Evolutionary conservation across 192 early-diverging fungal genomes (phyloP), one percentile per base, ranked within the genome.

Genomic region (Chytriomyces sp.): DNA sequence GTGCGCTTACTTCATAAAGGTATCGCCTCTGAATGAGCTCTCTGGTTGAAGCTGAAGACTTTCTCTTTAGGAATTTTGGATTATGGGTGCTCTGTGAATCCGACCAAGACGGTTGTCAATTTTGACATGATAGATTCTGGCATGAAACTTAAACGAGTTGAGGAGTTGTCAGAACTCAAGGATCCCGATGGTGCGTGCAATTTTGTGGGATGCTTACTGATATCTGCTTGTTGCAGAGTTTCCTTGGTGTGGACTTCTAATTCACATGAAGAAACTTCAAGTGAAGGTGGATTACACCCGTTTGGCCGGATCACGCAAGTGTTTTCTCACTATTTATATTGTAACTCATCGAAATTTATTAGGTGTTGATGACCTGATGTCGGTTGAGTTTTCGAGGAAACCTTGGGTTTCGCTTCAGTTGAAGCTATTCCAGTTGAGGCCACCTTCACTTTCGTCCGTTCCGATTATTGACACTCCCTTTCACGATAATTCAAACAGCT

Each of bases 221-320:
- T 3, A n/a, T 14, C 22, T 49, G 14, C 22, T 14, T n/a, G 22
- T 25, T 19, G 22, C 74, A 91, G 89, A 86, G 19, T 89, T 92
- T 77, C 88, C 89, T 8, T 98, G 93, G 90, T 96, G 93, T 73
- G 95, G 94, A 0, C 77, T 93, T 17, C 75, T 93, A 4, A 85
- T 98, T 58, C 67, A 93, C 63, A 84, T 85, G 25, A 69, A 60
- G 55, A 88, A 81, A 5, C 81, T 96, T 28, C 80, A 91, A 31
- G 86, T 94, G 38, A 78, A 82, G 52, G 80, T 64, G 3, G 92
- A 96, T 73, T 96, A 91, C 58, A 75, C 72, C 3, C 85, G 90
- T 22, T 82, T 90, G 5, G 57, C 52, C 12, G 74, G 72, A 2
- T 71, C 55, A 52, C 32, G 79, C 3, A 32, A 1, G 14, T 14